Percentiles rank a stretch among this genome's conserved stretches.
These are phyloP conservation scores for Suhomyces panamericanus DNA, from an alignment of 1,139 yeast species.

Conservation along the genomic window DNA sequence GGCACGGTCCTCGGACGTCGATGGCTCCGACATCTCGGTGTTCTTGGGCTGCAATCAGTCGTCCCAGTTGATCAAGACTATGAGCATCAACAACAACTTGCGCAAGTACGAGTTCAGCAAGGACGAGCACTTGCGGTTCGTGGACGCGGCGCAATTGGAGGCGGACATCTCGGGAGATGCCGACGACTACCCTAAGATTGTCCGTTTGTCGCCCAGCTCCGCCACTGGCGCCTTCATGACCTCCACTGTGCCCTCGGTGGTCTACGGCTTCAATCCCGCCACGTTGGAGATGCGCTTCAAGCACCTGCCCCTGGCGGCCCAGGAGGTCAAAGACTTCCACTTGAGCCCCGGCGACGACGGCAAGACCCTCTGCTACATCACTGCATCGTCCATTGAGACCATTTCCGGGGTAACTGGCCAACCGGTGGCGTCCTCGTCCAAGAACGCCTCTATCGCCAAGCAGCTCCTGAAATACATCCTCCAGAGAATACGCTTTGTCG, in stretches of 20 bases:
- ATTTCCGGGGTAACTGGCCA: slow-evolving; percentile 49
- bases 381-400: slow-evolving; percentile 54
- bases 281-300: slow-evolving; percentile 46
- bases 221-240: slow-evolving; percentile 63
- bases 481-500: slow-evolving; percentile 61
- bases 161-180: slow-evolving; percentile 32
- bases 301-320: slow-evolving; percentile 25
- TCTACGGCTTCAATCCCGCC: slow-evolving; percentile 60
- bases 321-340: slow-evolving; percentile 42
- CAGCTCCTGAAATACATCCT: slow-evolving; percentile 39
- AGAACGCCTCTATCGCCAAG: slow-evolving; percentile 22
- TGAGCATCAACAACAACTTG: slow-evolving; percentile 69
- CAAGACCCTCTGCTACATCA: slow-evolving; percentile 56
- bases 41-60: slow-evolving; percentile 77
- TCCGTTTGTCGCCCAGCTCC: slow-evolving; percentile 54
- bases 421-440: slow-evolving; percentile 34
- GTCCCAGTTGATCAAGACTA: slow-evolving; percentile 50
- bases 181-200: slow-evolving; percentile 61
- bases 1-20: slow-evolving; percentile 28
- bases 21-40: slow-evolving; percentile 46
- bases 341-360: slow-evolving; percentile 44
- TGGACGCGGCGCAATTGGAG: slow-evolving; percentile 59
- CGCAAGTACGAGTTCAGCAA: slow-evolving; percentile 59
- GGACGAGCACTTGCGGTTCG: slow-evolving; percentile 61
- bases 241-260: slow-evolving; percentile 57